A percentile compares a stretch with the other conserved stretches of the same genome.
phyloP scores from a whole-genome alignment of 1,284 basidiomycete species.

The Lignosus rhinocerotis region DNA sequence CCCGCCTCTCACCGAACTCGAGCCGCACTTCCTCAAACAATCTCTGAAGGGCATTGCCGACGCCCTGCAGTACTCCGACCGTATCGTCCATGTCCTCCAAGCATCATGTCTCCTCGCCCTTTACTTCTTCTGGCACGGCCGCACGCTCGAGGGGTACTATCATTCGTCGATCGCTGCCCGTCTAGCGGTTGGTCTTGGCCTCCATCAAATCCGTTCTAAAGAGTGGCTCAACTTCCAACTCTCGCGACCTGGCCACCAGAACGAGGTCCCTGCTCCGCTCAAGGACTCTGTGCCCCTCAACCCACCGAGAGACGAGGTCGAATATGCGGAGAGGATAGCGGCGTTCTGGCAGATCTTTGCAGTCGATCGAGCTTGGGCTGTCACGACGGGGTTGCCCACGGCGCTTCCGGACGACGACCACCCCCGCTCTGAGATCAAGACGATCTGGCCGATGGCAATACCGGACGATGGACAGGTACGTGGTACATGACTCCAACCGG shows the following conservation, averaged over 20 bases:
- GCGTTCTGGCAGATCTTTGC: slow-evolving; percentile 65
- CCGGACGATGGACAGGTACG: slow-evolving; percentile 20
- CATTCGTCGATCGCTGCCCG: slow-evolving; percentile 60
- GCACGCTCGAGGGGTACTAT: slow-evolving; percentile 59
- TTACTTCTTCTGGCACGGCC: slow-evolving; percentile 59
- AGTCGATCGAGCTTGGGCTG: slow-evolving; percentile 59
- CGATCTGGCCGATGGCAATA: slow-evolving; percentile 48
- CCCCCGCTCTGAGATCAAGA: slow-evolving; percentile 49
- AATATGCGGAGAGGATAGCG: slow-evolving; percentile 49
- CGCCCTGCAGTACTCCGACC: slow-evolving; percentile 51
- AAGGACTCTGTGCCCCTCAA: slow-evolving; percentile 36
- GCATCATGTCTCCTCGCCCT: slow-evolving; percentile 60
- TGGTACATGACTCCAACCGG: neutral
- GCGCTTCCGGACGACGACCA: slow-evolving; percentile 53
- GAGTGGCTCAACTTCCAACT: slow-evolving; percentile 31
- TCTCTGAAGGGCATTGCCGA: slow-evolving; percentile 50
- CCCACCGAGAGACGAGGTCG: slow-evolving; percentile 40
- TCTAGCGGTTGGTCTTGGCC: slow-evolving; percentile 52
- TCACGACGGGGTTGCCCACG: slow-evolving; percentile 52
- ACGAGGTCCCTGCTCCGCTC: slow-evolving; percentile 19
- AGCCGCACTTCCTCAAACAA: slow-evolving; percentile 49
- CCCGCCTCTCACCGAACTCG: slow-evolving; percentile 41
- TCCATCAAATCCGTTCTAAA: slow-evolving; percentile 49
- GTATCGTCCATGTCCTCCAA: slow-evolving; percentile 57
- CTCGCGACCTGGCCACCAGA: slow-evolving; percentile 22